A percentile compares a stretch with the other conserved stretches of the same genome.
phyloP scores from a whole-genome alignment of 2,329 filamentous ascomycete genomes.

The Cladophialophora bantiana region DNA sequence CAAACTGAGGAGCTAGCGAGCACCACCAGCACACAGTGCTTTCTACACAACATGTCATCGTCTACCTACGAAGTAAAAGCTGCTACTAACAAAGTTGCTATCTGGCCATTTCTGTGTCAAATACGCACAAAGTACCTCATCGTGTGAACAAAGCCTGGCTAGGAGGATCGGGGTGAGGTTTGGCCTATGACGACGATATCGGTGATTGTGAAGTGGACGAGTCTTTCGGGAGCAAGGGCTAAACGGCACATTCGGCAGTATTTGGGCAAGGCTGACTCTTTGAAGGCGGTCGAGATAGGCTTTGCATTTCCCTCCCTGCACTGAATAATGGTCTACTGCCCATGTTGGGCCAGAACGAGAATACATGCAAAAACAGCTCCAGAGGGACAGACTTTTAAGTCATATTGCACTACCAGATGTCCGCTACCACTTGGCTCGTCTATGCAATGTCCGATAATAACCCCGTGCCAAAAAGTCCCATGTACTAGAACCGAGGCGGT shows the following conservation, averaged over 20 bases:
- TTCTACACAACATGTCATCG: not conserved
- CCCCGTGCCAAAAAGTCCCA: not conserved
- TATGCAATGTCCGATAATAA: not conserved
- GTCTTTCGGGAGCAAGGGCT: too few relatives aligned
- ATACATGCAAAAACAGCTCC: not conserved
- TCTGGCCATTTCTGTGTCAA: too few relatives aligned
- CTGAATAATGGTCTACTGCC: not conserved
- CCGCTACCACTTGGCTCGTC: not conserved
- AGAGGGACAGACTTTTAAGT: not conserved
- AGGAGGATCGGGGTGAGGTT: too few relatives aligned
- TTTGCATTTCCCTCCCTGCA: not conserved
- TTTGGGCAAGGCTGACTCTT: not conserved
- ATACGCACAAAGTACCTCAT: too few relatives aligned
- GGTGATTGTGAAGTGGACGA: too few relatives aligned
- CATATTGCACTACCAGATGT: not conserved
- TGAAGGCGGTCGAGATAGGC: not conserved
- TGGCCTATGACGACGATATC: too few relatives aligned
- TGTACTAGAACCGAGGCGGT: not conserved
- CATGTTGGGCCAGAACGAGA: not conserved
- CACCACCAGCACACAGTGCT: too few relatives aligned
- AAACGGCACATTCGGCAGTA: too few relatives aligned
- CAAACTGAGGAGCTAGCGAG: not conserved
- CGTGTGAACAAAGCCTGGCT: too few relatives aligned
- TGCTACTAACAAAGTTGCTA: too few relatives aligned
- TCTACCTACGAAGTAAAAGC: not conserved